Evolutionary conservation across 208 protist genomes (phyloP), one percentile per base, ranked within the genome.

Genomic region (Leishmania lainsoni): DNA sequence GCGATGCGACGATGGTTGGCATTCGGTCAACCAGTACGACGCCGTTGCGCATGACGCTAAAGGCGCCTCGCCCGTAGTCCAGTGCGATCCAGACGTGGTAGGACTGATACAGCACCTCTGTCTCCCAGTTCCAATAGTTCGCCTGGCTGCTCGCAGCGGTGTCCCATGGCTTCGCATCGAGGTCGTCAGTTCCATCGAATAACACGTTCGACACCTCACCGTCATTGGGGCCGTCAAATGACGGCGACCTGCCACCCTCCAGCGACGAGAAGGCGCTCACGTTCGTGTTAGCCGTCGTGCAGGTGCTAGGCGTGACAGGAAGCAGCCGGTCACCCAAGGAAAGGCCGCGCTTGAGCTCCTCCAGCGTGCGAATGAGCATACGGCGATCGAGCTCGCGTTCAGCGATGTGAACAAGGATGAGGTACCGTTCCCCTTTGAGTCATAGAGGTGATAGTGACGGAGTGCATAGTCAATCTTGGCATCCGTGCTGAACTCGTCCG

Each of bases 381-480:
- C 84, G 88, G 22, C 80, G 84, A 16, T 87, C 80, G 10, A 90
- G 76, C 39, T 83, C 82, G 1, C 42, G 61, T 72, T 54, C 10
- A 85, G 78, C 16, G 71, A 76, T 16, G 80, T 83, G 9, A 70
- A 58, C 51, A 29, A 51, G 5, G 75, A 65, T 17, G 75, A 22
- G 69, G 70, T 14, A 63, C 49, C 48, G 5, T 71, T 51, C 12
- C 73, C 72, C 59, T 78, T 85, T 3, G 45, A 29, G 61, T 49
- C 54, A 42, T 82, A 84, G 29, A 87, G 74, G 42, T 69, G 78
- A 76, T 85, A 59, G 52, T 89, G 59, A n/a, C 79, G 81, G 32
- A 97, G 71, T 2, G 94, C 91, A 78, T 96, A 97, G 69, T 82
- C 54, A 14, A 97, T 86, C 83, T 96, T 95, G 78, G 92, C 91